Conservation (phyloP, 2,329 filamentous ascomycete species). For the Emergomyces orientalis region DNA sequence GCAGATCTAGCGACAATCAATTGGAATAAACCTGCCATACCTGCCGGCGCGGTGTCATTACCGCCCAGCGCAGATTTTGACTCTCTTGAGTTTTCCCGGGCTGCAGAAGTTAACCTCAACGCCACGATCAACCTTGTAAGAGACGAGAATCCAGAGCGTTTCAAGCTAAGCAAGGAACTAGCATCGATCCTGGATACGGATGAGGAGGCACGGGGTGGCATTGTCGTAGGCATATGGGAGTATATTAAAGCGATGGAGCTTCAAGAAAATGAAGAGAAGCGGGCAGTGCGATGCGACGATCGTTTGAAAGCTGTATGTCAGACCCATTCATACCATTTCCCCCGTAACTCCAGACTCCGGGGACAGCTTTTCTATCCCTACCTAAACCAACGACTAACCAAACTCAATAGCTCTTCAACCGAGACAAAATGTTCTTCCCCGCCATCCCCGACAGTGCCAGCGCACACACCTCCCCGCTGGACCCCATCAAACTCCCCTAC, state of each 20-base stretch:
- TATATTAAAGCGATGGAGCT: constrained; percentile 79
- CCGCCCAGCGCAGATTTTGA: constrained; percentile 72
- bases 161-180: constrained; percentile 65
- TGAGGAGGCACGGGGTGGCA: constrained; percentile 78
- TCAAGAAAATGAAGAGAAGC: constrained; percentile 90
- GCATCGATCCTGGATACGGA: constrained; percentile 76
- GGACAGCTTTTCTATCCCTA: neutral
- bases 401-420: constrained; percentile 55
- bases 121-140: constrained; percentile 77
- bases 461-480: constrained; percentile 66
- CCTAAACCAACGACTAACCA: constrained; percentile 6
- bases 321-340: neutral
- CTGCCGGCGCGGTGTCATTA: constrained; percentile 43
- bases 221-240: constrained; percentile 88
- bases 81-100: constrained; percentile 81
- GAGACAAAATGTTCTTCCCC: constrained; percentile 75
- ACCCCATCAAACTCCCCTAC: constrained; percentile 76
- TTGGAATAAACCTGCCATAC: constrained; percentile 70
- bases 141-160: constrained; percentile 80
- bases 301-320: constrained; percentile 60
- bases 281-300: constrained; percentile 84
- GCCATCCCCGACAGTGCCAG: constrained; percentile 71
- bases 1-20: constrained; percentile 50
- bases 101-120: constrained; percentile 85
- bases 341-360: constrained; percentile 1